phyloP scores from a whole-genome alignment of 208 protist species.

The Acanthamoeba quina region DNA sequence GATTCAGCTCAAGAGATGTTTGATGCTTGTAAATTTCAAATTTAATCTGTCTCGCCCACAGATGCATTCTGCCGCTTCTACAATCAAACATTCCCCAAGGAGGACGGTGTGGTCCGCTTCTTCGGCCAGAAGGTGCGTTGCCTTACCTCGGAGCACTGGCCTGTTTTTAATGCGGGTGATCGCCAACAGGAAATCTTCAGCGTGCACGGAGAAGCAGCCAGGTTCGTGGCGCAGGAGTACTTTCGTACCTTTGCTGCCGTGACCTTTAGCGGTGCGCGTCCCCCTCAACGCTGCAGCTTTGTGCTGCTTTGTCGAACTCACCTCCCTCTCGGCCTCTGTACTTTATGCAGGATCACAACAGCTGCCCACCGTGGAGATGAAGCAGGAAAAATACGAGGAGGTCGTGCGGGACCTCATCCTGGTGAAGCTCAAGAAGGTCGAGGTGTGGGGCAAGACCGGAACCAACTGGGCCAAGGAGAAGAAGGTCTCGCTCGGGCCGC shows the following conservation, averaged over 20 bases:
- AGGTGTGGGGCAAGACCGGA: conserved; percentile 56
- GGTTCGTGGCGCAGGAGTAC: conserved; percentile 83
- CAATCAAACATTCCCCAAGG: conserved; percentile 20
- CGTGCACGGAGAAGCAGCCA: conserved; percentile 82
- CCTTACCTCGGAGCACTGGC: background rate
- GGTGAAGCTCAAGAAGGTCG: conserved; percentile 57
- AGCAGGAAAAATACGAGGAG: conserved; percentile 74
- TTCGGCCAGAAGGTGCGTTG: conserved; percentile 66
- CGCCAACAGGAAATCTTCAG: conserved; percentile 73
- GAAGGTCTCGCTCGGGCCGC: background rate
- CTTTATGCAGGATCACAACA: conserved; percentile 26
- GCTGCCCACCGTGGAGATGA: conserved; percentile 53
- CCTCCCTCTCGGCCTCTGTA: too few relatives aligned
- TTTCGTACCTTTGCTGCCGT: conserved; percentile 81
- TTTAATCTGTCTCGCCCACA: background rate
- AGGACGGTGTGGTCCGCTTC: conserved; percentile 46
- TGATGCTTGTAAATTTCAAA: background rate
- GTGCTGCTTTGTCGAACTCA: background rate
- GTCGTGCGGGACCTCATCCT: conserved; percentile 66
- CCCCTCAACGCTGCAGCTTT: background rate
- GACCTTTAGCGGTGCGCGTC: conserved; percentile 49
- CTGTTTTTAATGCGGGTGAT: background rate
- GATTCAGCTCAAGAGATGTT: background rate
- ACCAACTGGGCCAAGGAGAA: conserved; percentile 46
- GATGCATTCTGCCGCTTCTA: conserved; percentile 68